Conservation (phyloP, 305 asterid genomes). For the Solanum hybrid region DNA sequence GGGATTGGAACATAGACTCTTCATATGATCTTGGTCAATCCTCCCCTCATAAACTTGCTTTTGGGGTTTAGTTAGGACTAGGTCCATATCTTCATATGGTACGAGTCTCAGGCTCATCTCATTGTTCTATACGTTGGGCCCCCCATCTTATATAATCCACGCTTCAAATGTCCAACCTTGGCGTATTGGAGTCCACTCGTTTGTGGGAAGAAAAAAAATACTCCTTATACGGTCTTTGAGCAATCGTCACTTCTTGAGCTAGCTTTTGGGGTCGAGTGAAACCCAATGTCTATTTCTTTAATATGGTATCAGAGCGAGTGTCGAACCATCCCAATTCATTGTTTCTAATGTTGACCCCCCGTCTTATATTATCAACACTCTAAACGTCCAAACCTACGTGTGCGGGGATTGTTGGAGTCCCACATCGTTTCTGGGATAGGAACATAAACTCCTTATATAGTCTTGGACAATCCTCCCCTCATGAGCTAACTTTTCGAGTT, state of each 20-base stretch:
- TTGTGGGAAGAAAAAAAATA: background rate
- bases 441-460: background rate
- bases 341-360: background rate
- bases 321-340: background rate
- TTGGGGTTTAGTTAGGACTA: background rate
- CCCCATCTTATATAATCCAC: background rate
- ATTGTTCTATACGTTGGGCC: background rate
- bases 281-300: background rate
- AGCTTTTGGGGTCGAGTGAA: background rate
- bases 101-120: background rate
- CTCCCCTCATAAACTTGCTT: background rate
- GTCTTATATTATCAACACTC: background rate
- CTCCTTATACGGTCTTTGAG: background rate
- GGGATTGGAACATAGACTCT: background rate
- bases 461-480: background rate
- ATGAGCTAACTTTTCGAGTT: background rate
- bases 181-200: background rate
- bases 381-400: background rate
- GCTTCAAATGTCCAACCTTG: background rate
- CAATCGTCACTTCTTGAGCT: background rate
- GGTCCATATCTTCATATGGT: background rate
- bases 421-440: background rate
- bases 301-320: background rate
- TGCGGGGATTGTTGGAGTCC: background rate
- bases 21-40: background rate